Percentiles rank a stretch among this genome's conserved stretches.
These are phyloP conservation scores for Cladosporium oxysporum DNA, from an alignment of 2,329 filamentous ascomycete genomes.

Conservation along the genomic window DNA sequence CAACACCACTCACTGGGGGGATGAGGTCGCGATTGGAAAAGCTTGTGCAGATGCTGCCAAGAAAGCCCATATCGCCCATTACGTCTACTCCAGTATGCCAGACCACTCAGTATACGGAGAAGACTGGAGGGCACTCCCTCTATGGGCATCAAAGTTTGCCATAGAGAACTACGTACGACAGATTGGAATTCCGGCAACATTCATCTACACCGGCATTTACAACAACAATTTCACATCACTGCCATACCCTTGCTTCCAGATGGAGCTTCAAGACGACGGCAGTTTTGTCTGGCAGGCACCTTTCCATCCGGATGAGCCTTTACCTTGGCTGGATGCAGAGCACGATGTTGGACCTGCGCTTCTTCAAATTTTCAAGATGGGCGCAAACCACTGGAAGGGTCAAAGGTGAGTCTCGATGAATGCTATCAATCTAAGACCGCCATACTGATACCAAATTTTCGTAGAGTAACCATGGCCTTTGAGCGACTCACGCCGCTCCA, in stretches of 20 bases:
- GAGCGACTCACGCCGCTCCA: conserved; percentile 82
- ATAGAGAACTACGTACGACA: conserved; percentile 89
- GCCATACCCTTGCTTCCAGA: conserved; percentile 90
- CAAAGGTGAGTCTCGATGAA: conserved; percentile 55
- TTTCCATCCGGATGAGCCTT: conserved; percentile 82
- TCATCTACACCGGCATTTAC: conserved; percentile 95
- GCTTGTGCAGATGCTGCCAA: conserved; percentile 88
- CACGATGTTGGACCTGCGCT: conserved; percentile 93
- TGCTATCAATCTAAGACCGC: not conserved
- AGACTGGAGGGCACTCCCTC: conserved; percentile 77
- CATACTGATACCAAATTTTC: not conserved
- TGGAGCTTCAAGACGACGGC: conserved; percentile 81
- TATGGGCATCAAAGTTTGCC: conserved; percentile 90
- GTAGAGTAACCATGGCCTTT: conserved; percentile 83
- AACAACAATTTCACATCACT: conserved; percentile 98
- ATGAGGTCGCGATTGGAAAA: conserved; percentile 87
- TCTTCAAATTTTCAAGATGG: conserved; percentile 93
- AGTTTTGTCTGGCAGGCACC: conserved; percentile 92
- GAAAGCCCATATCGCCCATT: conserved; percentile 80
- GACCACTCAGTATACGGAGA: conserved; percentile 81
- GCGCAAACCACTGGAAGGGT: conserved; percentile 78
- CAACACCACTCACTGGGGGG: conserved; percentile 96
- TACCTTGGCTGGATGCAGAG: conserved; percentile 95
- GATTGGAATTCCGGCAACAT: conserved; percentile 81
- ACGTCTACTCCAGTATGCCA: conserved; percentile 96